Evolutionary conservation across 176 grass and related monocot species (phyloP).

Genomic region (Avena eriantha): DNA sequence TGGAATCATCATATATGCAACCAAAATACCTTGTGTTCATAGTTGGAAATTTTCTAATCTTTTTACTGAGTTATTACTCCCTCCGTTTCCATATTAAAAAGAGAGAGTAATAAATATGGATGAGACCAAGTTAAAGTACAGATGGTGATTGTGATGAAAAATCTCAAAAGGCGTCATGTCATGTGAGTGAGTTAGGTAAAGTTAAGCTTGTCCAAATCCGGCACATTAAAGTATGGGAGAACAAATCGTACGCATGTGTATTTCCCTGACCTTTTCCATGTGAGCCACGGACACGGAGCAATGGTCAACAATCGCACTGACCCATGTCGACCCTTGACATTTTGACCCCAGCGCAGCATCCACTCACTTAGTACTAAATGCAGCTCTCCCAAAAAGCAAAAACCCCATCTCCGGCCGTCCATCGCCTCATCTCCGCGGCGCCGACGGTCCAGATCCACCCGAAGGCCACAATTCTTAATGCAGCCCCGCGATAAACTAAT

Average conservation of each 20-base stretch:
- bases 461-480: not conserved
- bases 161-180: not conserved
- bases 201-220: slow-evolving; percentile 27
- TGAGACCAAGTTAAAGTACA: not conserved
- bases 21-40: too few species aligned
- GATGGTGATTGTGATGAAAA: not conserved
- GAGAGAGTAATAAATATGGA: too few species aligned
- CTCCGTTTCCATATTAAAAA: too few species aligned
- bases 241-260: slow-evolving; percentile 34
- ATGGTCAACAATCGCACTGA: slow-evolving; percentile 48
- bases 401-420: slow-evolving; percentile 11
- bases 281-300: slow-evolving; percentile 29
- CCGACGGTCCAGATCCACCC: slow-evolving; percentile 5
- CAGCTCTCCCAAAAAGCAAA: not conserved
- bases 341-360: slow-evolving; percentile 44
- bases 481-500: slow-evolving; percentile 1
- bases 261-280: slow-evolving; percentile 40
- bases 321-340: slow-evolving; percentile 54
- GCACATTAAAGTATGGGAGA: slow-evolving; percentile 35
- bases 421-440: rapidly evolving
- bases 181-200: not conserved
- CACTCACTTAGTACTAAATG: not conserved
- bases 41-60: too few species aligned
- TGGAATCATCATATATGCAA: too few species aligned
- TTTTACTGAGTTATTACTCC: too few species aligned